Evolutionary conservation across 139 green algal species (phyloP).

Genomic region (Gonium pectorale): DNA sequence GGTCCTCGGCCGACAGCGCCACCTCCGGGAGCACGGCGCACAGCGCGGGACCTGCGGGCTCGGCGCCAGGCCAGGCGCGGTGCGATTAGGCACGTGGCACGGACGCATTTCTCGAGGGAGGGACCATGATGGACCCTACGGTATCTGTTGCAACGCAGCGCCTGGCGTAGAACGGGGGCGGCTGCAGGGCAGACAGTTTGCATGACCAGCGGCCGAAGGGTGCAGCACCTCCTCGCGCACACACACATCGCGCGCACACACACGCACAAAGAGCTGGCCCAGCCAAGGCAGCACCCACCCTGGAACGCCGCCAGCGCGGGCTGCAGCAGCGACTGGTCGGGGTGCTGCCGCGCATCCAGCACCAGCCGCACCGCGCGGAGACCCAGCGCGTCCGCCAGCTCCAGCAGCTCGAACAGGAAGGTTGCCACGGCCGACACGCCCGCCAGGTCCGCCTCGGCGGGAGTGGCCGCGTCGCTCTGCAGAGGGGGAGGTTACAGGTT

Average conservation of each 20-base stretch:
- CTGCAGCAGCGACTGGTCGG: slow-evolving; percentile 66
- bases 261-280: too few species aligned
- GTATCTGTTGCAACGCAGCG: too few species aligned
- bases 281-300: slow-evolving; percentile 23
- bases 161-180: too few species aligned
- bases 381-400: slow-evolving; percentile 67
- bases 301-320: slow-evolving; percentile 71
- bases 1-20: slow-evolving; percentile 56
- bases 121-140: too few species aligned
- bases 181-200: too few species aligned
- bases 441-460: not conserved
- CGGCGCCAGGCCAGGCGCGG: too few species aligned
- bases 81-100: too few species aligned
- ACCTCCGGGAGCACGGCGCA: slow-evolving; percentile 65
- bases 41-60: slow-evolving; percentile 68
- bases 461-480: slow-evolving; percentile 1
- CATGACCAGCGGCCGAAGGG: too few species aligned
- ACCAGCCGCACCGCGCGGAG: slow-evolving; percentile 52
- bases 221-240: too few species aligned
- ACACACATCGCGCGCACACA: too few species aligned
- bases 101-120: too few species aligned
- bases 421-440: slow-evolving; percentile 5
- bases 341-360: slow-evolving; percentile 64
- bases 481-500: too few species aligned
- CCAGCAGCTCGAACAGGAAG: slow-evolving; percentile 68